Conservation (phyloP, 2,329 filamentous ascomycete species). For the Clonostachys byssicola region DNA sequence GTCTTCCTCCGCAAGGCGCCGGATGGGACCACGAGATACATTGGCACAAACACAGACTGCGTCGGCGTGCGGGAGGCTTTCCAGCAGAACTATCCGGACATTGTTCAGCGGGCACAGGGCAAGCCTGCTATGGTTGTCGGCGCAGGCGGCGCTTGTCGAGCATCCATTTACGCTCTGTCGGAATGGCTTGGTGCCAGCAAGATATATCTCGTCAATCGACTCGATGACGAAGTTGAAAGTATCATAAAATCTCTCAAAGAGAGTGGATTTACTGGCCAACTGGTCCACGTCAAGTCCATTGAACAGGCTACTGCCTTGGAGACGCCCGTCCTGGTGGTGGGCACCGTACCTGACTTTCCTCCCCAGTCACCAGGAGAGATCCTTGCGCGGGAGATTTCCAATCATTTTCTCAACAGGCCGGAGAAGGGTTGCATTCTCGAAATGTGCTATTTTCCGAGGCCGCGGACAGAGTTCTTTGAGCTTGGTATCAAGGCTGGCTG, state of each 20-base stretch:
- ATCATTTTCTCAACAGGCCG: constrained; percentile 5
- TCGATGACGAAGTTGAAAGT: constrained; percentile 1
- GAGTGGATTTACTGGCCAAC: background rate
- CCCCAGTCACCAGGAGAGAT: constrained; percentile 5
- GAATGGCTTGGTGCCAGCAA: background rate
- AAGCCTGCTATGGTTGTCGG: constrained; percentile 1
- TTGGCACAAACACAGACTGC: constrained; percentile 3
- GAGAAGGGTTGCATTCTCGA: constrained; percentile 4
- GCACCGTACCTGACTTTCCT: constrained; percentile 8
- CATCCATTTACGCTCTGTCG: constrained; percentile 1
- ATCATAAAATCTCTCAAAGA: background rate
- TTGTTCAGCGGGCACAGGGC: background rate
- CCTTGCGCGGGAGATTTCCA: constrained; percentile 4
- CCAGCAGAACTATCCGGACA: background rate
- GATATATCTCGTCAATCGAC: constrained; percentile 3
- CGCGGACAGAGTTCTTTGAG: constrained; percentile 5
- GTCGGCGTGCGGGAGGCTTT: constrained; percentile 1
- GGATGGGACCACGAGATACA: background rate
- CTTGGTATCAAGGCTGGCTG: constrained; percentile 1
- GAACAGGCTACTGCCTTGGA: constrained; percentile 2
- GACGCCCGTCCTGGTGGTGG: constrained; percentile 4
- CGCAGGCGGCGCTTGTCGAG: background rate
- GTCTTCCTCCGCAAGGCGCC: background rate
- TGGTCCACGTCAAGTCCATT: constrained; percentile 2
- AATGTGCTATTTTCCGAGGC: constrained; percentile 10